Base-by-base conservation (phyloP, 441 rosid genomes). In the Syzygium malaccense region DNA sequence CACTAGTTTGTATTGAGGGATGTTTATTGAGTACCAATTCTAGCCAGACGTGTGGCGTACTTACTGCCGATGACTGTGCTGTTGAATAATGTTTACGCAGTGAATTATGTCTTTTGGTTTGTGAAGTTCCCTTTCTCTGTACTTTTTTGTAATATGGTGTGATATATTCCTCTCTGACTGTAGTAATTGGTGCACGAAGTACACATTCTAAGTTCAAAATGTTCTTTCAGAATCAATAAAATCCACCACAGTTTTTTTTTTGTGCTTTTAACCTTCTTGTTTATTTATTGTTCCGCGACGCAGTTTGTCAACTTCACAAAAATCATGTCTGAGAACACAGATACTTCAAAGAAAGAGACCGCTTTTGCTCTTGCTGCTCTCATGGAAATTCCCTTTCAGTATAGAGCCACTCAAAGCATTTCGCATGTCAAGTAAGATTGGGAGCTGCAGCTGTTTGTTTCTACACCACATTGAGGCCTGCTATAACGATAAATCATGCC, bases 331-430 rank as follows among this genome's bases (percentile, higher is more conserved):
- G 94, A 94, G 88, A 93, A 95, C 89, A 90, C 66, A 48, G 95
- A 94, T 57, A 18, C 93, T 66, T 92, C 96, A 19, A 95, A 92
- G 91, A 98, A 96, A 89, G 99, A 98, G 90, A 88, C 99, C 84
- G 96, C 95, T 33, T 98, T 98, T 84, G 99, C 99, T 79, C 99
- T 98, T 57, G 97, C 97, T 85, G 99, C 99, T 86, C 97, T 98
- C 58, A 96, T 98, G 99, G 99, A 98, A 92, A 94, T 98, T 66
- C 99, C 99, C 5, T 86, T 89, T 89, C 99, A 98, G 90, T 98
- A 94, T 92, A 94, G 93, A 91, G 99, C 99, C 41, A 93, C 98
- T 51, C 94, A 93, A 88, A 90, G 88, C 87, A 96, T 98, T 89
- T 88, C 89, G 88, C 88, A 54, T 88, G 83, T 87, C 80, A 87